Evolutionary conservation across 1,284 basidiomycete species (phyloP), one percentile per base, ranked within the genome.

Genomic region (Xerocomus tenax): DNA sequence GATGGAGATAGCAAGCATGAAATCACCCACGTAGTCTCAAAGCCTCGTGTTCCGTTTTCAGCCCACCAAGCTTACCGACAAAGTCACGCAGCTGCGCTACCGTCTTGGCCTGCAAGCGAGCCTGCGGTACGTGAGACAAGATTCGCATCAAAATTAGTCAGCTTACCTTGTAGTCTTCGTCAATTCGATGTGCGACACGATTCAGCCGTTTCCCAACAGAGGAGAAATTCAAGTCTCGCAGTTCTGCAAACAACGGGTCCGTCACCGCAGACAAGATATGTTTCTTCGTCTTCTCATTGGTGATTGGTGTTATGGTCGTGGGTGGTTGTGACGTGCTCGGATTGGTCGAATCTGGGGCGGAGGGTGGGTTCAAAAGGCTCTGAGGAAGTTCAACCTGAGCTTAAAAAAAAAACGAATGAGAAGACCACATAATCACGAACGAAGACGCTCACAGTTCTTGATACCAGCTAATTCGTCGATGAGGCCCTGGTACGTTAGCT

Each of bases 401-500:
- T 94, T n/a, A n/a, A n/a, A n/a, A 21, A 21, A 50, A 19, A 25
- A 53, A 36, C 44, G n/a, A 12, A 28, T 52, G 35, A 52, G 52
- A 46, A 28, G 32, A 19, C 19, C 41, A 44, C 54, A 34, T 5
- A 36, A 45, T 43, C 41, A 47, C 25, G 36, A 42, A 32, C 4
- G 45, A 8, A 50, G 21, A 46, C 30, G 67, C 84, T 48, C 57
- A 90, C 93, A 87, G 60, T 96, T 91, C 67, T 79, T 86, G 55
- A 98, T 86, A 1, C 91, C 91, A 41, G 97, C 74, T 38, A 92
- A 73, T 65, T 98, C 96, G 61, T 98, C 95, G n/a, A 98, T 76
- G 39, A 99, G 82, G 15, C 96, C 96, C 65, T 97, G 87, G 61
- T 98, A 99, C 0, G 96, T 99, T 48, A 98, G 73, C 63, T 98